These are phyloP conservation scores for Aspergillus tamarii DNA, from an alignment of 2,329 filamentous ascomycete genomes.

Conservation along the genomic window DNA sequence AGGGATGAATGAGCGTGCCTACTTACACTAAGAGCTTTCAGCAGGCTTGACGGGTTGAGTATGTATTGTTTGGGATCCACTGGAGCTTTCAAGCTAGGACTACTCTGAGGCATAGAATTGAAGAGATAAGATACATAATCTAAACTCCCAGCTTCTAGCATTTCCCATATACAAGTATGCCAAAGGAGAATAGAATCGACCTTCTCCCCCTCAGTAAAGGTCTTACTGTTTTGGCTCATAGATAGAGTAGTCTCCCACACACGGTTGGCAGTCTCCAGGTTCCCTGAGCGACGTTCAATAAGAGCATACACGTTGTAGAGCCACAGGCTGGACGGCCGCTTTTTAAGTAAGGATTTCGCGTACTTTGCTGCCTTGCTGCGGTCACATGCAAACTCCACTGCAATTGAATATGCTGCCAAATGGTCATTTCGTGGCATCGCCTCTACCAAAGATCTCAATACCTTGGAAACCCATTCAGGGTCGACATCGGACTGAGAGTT, in stretches of 20 bases:
- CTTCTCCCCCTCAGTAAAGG: conserved; percentile 39
- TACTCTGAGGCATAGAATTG: conserved; percentile 42
- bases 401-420: conserved; percentile 71
- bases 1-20: conserved; percentile 1
- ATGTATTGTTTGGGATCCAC: conserved; percentile 18
- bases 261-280: conserved; percentile 60
- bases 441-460: conserved; percentile 61
- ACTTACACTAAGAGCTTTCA: conserved; percentile 47
- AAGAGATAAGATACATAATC: conserved; percentile 43
- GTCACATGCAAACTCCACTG: conserved; percentile 64
- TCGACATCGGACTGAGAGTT: conserved; percentile 40
- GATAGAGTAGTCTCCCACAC: conserved; percentile 71
- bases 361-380: conserved; percentile 64
- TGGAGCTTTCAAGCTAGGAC: conserved; percentile 35
- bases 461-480: conserved; percentile 54
- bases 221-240: conserved; percentile 48
- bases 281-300: conserved; percentile 66
- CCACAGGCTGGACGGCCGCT: conserved; percentile 62
- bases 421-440: conserved; percentile 47
- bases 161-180: conserved; percentile 69
- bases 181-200: conserved; percentile 54
- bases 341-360: conserved; percentile 75
- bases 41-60: conserved; percentile 36
- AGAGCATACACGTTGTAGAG: conserved; percentile 81
- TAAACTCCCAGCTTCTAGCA: conserved; percentile 53